Conservation (phyloP, 495 filamentous ascomycete genomes). For the Penicillium subrubescens region DNA sequence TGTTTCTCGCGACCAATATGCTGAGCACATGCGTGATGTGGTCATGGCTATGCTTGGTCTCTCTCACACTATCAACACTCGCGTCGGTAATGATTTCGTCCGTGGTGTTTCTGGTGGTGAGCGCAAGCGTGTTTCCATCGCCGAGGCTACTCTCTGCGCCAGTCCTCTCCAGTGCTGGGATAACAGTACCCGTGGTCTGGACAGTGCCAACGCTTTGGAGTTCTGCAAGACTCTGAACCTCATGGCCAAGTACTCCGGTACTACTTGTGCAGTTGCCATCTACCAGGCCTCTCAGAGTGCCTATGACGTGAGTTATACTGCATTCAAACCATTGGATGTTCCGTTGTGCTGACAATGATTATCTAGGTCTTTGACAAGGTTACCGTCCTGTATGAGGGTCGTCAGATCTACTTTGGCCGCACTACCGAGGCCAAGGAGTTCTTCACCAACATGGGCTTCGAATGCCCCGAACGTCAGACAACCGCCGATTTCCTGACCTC, state of each 20-base stretch:
- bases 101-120: conserved; percentile 81
- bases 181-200: conserved; percentile 78
- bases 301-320: conserved; percentile 51
- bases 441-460: conserved; percentile 66
- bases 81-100: conserved; percentile 70
- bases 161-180: conserved; percentile 75
- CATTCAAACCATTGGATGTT: background rate
- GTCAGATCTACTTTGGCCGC: conserved; percentile 69
- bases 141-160: conserved; percentile 60
- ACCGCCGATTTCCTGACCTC: conserved; percentile 79
- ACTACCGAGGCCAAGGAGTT: conserved; percentile 63
- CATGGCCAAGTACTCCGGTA: conserved; percentile 67
- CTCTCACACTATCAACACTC: conserved; percentile 47
- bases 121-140: conserved; percentile 63
- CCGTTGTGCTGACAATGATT: background rate
- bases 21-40: conserved; percentile 48
- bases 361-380: conserved; percentile 54
- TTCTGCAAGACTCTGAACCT: conserved; percentile 64
- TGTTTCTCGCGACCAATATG: conserved; percentile 45
- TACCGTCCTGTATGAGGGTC: conserved; percentile 59
- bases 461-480: conserved; percentile 63
- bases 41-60: conserved; percentile 60
- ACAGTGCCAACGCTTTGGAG: conserved; percentile 79
- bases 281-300: conserved; percentile 84
- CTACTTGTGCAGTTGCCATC: conserved; percentile 72